Percentiles rank a stretch among this genome's conserved stretches.
These are phyloP conservation scores for Aspergillus pseudoglaucus DNA, from an alignment of 2,329 filamentous ascomycete species.

Conservation along the genomic window DNA sequence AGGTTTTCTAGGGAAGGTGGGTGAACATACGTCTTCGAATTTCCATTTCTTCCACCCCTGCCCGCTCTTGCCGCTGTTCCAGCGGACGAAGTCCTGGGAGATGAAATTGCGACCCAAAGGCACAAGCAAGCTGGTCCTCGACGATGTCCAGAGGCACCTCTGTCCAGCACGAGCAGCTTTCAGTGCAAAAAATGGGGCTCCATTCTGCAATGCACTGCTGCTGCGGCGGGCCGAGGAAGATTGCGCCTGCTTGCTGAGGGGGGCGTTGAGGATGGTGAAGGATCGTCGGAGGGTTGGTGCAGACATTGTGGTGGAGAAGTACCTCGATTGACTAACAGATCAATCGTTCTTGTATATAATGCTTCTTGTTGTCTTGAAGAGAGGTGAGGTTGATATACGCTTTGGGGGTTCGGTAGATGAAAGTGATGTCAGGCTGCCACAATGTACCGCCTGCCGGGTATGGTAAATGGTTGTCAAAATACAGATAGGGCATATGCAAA, in stretches of 20 bases:
- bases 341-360: neutral
- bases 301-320: constrained; percentile 7
- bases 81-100: constrained; percentile 7
- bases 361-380: neutral
- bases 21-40: constrained; percentile 30
- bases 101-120: neutral
- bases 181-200: neutral
- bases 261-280: neutral
- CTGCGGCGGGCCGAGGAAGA: neutral
- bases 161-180: neutral
- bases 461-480: neutral
- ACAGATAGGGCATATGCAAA: neutral
- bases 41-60: constrained; percentile 20
- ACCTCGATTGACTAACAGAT: neutral
- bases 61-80: constrained; percentile 11
- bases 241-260: neutral
- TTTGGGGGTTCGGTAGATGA: neutral
- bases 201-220: neutral
- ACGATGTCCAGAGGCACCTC: neutral
- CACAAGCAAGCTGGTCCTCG: neutral
- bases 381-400: neutral
- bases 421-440: constrained; percentile 19
- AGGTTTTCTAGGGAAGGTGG: neutral
- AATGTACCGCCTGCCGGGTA: constrained; percentile 10
- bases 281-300: neutral